Evolutionary conservation across 2,329 filamentous ascomycete genomes (phyloP).

Genomic region (Colletotrichum tofieldiae): DNA sequence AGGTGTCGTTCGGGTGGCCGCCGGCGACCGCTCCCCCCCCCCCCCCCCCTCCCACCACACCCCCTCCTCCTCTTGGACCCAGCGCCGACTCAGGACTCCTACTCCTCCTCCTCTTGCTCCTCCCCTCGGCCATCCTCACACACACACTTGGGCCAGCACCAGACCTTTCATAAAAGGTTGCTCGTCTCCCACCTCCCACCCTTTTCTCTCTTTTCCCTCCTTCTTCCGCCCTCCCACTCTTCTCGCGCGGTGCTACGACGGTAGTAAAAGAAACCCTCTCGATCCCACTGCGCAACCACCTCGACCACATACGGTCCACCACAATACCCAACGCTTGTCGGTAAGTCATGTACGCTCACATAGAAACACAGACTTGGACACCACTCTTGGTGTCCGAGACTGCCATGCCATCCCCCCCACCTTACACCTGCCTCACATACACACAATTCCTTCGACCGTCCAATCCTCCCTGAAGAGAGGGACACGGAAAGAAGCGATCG

Average conservation of each 20-base stretch:
- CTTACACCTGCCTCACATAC: neutral
- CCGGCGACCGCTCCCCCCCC: constrained; percentile 19
- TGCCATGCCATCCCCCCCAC: constrained; percentile 11
- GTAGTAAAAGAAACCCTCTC: constrained; percentile 43
- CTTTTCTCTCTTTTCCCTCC: constrained; percentile 4
- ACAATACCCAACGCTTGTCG: constrained; percentile 25
- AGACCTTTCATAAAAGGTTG: constrained; percentile 41
- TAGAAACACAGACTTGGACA: constrained; percentile 10
- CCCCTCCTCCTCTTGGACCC: constrained; percentile 31
- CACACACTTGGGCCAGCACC: constrained; percentile 30
- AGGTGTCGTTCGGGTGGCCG: constrained; percentile 25
- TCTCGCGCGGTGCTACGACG: constrained; percentile 42
- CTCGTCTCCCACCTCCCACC: constrained; percentile 37
- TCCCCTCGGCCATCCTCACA: constrained; percentile 26
- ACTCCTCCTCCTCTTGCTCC: constrained; percentile 29
- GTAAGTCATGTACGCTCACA: constrained; percentile 35
- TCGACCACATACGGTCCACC: constrained; percentile 27
- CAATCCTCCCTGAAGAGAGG: neutral
- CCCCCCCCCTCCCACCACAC: constrained; percentile 29
- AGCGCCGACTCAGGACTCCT: constrained; percentile 42
- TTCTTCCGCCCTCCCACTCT: constrained; percentile 40
- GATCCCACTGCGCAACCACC: constrained; percentile 41
- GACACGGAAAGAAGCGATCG: constrained; percentile 9
- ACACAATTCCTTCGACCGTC: constrained; percentile 5
- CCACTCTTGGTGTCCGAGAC: constrained; percentile 19